phyloP scores from a whole-genome alignment of 2,329 filamentous ascomycete genomes.

The Penicillium sp. region DNA sequence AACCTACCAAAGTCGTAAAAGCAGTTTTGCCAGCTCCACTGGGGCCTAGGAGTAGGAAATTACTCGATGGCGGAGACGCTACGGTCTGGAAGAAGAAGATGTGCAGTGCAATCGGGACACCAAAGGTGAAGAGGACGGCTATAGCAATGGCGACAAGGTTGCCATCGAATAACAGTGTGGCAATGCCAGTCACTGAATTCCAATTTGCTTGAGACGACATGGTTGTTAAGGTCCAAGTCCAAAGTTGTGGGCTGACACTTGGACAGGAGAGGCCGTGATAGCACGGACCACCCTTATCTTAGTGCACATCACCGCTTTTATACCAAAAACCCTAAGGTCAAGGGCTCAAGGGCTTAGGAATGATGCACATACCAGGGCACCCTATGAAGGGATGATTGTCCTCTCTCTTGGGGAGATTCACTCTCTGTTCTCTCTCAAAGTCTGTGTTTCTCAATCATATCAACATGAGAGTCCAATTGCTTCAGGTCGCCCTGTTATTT shows the following conservation, averaged over 20 bases:
- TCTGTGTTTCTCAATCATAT: conserved; percentile 9
- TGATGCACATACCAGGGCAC: conserved; percentile 3
- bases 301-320: neutral
- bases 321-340: neutral
- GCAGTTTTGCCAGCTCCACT: conserved; percentile 83
- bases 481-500: conserved; percentile 40
- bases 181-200: conserved; percentile 38
- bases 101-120: conserved; percentile 76
- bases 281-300: conserved; percentile 4
- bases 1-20: conserved; percentile 69
- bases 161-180: conserved; percentile 45
- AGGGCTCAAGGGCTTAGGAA: neutral
- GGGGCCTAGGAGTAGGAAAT: conserved; percentile 78
- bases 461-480: conserved; percentile 31
- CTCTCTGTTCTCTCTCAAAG: neutral
- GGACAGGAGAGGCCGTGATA: neutral
- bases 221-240: conserved; percentile 9
- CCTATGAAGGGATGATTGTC: conserved; percentile 6
- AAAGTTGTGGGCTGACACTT: conserved; percentile 3
- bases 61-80: conserved; percentile 62
- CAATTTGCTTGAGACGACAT: conserved; percentile 36
- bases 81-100: conserved; percentile 66
- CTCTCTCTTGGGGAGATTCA: neutral
- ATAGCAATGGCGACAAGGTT: conserved; percentile 55
- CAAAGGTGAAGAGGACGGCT: conserved; percentile 67